Percentiles rank a stretch among this genome's conserved stretches.
phyloP scores from a whole-genome alignment of 169 alveolate genomes.

The Cyclospora cayetanensis region DNA sequence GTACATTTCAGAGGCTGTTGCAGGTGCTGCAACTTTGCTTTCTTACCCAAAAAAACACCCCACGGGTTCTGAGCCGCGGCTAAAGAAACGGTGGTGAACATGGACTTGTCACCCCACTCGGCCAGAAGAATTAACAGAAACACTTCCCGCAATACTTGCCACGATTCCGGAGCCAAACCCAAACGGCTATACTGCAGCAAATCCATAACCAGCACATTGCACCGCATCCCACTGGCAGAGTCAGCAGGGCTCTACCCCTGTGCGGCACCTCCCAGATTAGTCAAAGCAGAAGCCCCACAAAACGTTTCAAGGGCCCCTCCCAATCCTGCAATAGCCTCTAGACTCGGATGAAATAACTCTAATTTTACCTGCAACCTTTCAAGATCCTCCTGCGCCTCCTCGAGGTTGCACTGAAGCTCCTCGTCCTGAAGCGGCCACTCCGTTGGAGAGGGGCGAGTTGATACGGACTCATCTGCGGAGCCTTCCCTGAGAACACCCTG shows the following conservation, averaged over 20 bases:
- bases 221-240: no score
- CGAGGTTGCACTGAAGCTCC: background rate
- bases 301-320: no score
- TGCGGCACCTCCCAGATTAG: no score
- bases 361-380: background rate
- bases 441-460: background rate
- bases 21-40: background rate
- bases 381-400: conserved; percentile 51
- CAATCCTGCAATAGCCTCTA: no score
- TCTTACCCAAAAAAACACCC: conserved; percentile 66
- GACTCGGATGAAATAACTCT: no score
- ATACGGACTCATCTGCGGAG: no score
- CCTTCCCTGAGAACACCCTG: no score
- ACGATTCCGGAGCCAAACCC: conserved; percentile 6
- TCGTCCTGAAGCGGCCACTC: background rate
- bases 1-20: conserved; percentile 10
- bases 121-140: conserved; percentile 51
- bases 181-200: conserved; percentile 60
- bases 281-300: no score
- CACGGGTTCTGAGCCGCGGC: conserved; percentile 69
- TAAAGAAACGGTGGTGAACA: conserved; percentile 65
- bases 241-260: no score
- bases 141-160: conserved; percentile 16
- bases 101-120: conserved; percentile 71
- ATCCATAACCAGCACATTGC: background rate